Percentiles rank a stretch among this genome's conserved stretches.
phyloP scores from a whole-genome alignment of 495 filamentous ascomycete species.

The Neurospora sp. region DNA sequence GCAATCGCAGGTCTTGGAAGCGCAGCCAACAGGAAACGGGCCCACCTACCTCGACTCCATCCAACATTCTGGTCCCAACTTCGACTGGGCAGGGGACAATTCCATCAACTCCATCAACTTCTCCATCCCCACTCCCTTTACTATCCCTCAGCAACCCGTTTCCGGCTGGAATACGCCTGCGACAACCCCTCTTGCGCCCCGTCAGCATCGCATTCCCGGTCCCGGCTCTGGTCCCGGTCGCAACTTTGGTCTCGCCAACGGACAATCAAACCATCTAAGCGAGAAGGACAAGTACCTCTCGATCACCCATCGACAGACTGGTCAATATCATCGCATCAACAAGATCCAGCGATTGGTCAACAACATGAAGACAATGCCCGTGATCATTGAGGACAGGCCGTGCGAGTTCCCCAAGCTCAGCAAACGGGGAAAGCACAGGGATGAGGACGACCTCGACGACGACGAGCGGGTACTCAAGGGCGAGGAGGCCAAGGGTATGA shows the following conservation, averaged over 20 bases:
- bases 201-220: not conserved
- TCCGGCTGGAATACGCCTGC: not conserved
- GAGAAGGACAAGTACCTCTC: not conserved
- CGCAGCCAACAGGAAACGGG: not conserved
- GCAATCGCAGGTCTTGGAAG: not conserved
- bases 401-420: not conserved
- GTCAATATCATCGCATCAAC: not conserved
- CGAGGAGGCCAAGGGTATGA: slow-evolving; percentile 95
- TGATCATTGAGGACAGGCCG: not conserved
- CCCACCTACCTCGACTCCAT: not conserved
- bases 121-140: not conserved
- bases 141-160: not conserved
- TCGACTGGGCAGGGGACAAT: not conserved
- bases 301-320: not conserved
- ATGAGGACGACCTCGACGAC: slow-evolving; percentile 97
- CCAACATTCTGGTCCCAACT: not conserved
- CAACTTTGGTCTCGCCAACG: not conserved
- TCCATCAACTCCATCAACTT: not conserved
- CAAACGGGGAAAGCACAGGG: slow-evolving; percentile 21
- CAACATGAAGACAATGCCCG: not conserved
- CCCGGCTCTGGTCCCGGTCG: not conserved
- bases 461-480: slow-evolving; percentile 88
- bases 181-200: not conserved
- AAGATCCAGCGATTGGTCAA: not conserved
- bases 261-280: not conserved